phyloP scores from a whole-genome alignment of 495 filamentous ascomycete genomes.

The Hypoxylon fuscum region DNA sequence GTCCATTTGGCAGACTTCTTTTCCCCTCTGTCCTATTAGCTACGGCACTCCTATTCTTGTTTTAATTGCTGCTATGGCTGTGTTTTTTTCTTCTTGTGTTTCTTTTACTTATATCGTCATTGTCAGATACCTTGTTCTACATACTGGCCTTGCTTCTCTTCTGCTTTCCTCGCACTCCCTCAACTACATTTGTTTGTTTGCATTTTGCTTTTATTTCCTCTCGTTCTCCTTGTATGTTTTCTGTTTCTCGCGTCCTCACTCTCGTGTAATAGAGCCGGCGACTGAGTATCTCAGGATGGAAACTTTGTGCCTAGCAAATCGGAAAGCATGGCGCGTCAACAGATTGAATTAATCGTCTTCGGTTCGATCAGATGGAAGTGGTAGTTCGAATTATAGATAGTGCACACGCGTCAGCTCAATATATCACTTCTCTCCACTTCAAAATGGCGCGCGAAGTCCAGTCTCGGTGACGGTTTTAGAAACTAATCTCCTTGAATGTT shows the following conservation, averaged over 20 bases:
- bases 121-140: slow-evolving; percentile 54
- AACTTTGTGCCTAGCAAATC: slow-evolving; percentile 32
- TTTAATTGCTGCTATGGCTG: slow-evolving; percentile 49
- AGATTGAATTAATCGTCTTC: slow-evolving; percentile 43
- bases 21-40: slow-evolving; percentile 61
- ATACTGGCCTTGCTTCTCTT: slow-evolving; percentile 42
- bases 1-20: slow-evolving; percentile 57
- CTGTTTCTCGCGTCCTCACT: slow-evolving; percentile 17
- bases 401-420: slow-evolving; percentile 37
- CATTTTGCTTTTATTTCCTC: slow-evolving; percentile 26
- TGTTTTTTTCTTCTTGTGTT: slow-evolving; percentile 31
- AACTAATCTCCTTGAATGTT: too few species aligned
- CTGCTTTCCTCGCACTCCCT: slow-evolving; percentile 31
- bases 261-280: slow-evolving; percentile 40
- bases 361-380: slow-evolving; percentile 33
- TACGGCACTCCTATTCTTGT: slow-evolving; percentile 56
- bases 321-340: slow-evolving; percentile 34
- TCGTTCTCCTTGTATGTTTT: slow-evolving; percentile 27
- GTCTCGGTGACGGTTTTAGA: not conserved
- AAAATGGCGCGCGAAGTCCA: not conserved
- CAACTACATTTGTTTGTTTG: slow-evolving; percentile 15
- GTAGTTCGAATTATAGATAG: slow-evolving; percentile 44
- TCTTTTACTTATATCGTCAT: slow-evolving; percentile 26
- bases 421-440: slow-evolving; percentile 40
- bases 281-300: slow-evolving; percentile 35